Conservation (phyloP, 75 land plant genomes). For the Adiantum capillusveneris region DNA sequence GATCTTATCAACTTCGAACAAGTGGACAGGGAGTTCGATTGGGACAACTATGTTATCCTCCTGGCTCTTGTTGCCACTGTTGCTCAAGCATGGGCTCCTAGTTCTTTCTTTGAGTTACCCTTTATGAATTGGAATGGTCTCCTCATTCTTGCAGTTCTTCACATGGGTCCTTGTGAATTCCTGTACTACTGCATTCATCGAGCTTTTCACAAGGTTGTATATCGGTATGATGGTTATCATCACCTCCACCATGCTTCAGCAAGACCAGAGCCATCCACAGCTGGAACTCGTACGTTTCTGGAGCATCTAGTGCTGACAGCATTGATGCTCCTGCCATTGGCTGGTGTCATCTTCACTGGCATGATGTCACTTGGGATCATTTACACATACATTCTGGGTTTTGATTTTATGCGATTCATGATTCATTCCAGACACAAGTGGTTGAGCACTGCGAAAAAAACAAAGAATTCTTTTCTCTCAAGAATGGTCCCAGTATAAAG, state of each 20-base stretch:
- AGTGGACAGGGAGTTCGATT: constrained; percentile 32
- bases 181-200: constrained; percentile 35
- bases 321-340: constrained; percentile 18
- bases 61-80: constrained; percentile 22
- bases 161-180: constrained; percentile 27
- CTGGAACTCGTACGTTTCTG: constrained; percentile 18
- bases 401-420: constrained; percentile 20
- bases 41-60: constrained; percentile 34
- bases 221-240: constrained; percentile 20
- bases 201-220: constrained; percentile 9
- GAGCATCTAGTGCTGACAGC: constrained; percentile 19
- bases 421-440: constrained; percentile 33
- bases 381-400: constrained; percentile 23
- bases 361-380: constrained; percentile 16
- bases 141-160: constrained; percentile 18
- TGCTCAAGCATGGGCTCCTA: constrained; percentile 13
- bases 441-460: too few relatives aligned
- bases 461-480: too few relatives aligned
- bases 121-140: constrained; percentile 22
- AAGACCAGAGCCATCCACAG: constrained; percentile 36
- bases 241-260: constrained; percentile 27
- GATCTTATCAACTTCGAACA: constrained; percentile 21
- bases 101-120: constrained; percentile 15
- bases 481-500: too few relatives aligned
- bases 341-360: constrained; percentile 14